Evolutionary conservation across 768 basidiomycete species (phyloP).

Genomic region (Boletus coccyginus): DNA sequence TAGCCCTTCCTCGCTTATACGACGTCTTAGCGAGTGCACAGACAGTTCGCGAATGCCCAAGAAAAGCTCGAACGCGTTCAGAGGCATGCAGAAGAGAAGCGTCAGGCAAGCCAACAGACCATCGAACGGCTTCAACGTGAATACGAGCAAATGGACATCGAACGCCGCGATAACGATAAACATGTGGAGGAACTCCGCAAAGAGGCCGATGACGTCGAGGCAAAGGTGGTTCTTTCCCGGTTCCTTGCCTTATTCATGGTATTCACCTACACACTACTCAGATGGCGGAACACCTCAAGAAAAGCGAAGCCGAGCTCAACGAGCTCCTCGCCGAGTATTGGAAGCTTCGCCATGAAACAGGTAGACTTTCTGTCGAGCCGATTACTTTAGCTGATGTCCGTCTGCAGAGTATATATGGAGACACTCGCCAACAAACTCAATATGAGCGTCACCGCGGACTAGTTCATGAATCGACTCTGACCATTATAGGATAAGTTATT

Average conservation of each 20-base stretch:
- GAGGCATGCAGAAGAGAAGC: slow-evolving; percentile 77
- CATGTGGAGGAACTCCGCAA: slow-evolving; percentile 73
- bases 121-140: slow-evolving; percentile 76
- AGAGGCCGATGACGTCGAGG: slow-evolving; percentile 66
- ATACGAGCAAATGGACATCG: slow-evolving; percentile 74
- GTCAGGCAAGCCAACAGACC: slow-evolving; percentile 64
- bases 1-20: not conserved
- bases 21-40: slow-evolving; percentile 62
- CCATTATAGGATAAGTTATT: slow-evolving; percentile 14
- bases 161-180: slow-evolving; percentile 75
- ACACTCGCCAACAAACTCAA: slow-evolving; percentile 79
- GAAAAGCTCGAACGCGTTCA: slow-evolving; percentile 81
- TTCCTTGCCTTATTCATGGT: not conserved
- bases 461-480: not conserved
- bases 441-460: slow-evolving; percentile 42
- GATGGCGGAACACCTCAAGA: slow-evolving; percentile 75
- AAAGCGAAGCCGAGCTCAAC: slow-evolving; percentile 75
- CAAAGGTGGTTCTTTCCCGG: slow-evolving; percentile 44
- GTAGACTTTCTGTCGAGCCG: slow-evolving; percentile 34
- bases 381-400: slow-evolving; percentile 1
- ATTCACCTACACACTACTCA: slow-evolving; percentile 27
- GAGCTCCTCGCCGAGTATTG: slow-evolving; percentile 83
- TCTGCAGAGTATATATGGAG: slow-evolving; percentile 80
- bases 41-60: slow-evolving; percentile 76
- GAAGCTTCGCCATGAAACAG: slow-evolving; percentile 73